A percentile compares a stretch with the other conserved stretches of the same genome.
phyloP scores from a whole-genome alignment of 1,284 basidiomycete species.

The Entoloma clypeatum region DNA sequence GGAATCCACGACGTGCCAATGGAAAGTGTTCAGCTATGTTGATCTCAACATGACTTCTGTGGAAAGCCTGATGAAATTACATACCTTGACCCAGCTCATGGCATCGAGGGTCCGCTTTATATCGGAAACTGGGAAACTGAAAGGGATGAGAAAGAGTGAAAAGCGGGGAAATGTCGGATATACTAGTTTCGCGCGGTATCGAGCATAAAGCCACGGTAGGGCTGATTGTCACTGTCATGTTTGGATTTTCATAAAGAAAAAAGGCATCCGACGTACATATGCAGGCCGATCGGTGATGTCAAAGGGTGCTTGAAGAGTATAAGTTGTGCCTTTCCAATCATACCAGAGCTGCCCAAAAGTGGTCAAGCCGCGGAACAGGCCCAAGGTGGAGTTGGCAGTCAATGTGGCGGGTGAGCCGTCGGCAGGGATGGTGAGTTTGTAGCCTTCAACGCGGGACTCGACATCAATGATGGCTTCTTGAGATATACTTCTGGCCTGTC shows the following conservation, averaged over 20 bases:
- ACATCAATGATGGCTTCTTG: conserved; percentile 48
- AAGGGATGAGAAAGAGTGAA: background rate
- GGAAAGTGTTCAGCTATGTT: conserved; percentile 62
- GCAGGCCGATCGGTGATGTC: conserved; percentile 54
- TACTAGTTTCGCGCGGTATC: conserved; percentile 52
- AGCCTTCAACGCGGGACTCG: conserved; percentile 56
- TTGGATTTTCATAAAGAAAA: conserved; percentile 5
- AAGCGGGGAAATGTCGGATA: conserved; percentile 5
- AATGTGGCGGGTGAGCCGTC: conserved; percentile 56
- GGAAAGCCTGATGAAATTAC: conserved; percentile 30
- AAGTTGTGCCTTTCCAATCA: conserved; percentile 42
- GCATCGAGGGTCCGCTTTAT: conserved; percentile 71
- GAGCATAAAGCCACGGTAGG: conserved; percentile 70
- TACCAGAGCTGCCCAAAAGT: conserved; percentile 77
- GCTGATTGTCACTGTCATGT: conserved; percentile 35
- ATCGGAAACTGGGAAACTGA: conserved; percentile 54
- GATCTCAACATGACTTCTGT: background rate
- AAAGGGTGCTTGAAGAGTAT: conserved; percentile 51
- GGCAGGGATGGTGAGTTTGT: conserved; percentile 53
- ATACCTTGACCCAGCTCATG: conserved; percentile 81
- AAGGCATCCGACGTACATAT: conserved; percentile 40
- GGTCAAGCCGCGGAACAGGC: conserved; percentile 70
- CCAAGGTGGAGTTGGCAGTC: conserved; percentile 63
- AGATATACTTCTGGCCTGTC: conserved; percentile 38
- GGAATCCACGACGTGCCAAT: conserved; percentile 79